Base-by-base conservation (phyloP, 768 basidiomycete species). In the Boletus rufocinnamomeus region DNA sequence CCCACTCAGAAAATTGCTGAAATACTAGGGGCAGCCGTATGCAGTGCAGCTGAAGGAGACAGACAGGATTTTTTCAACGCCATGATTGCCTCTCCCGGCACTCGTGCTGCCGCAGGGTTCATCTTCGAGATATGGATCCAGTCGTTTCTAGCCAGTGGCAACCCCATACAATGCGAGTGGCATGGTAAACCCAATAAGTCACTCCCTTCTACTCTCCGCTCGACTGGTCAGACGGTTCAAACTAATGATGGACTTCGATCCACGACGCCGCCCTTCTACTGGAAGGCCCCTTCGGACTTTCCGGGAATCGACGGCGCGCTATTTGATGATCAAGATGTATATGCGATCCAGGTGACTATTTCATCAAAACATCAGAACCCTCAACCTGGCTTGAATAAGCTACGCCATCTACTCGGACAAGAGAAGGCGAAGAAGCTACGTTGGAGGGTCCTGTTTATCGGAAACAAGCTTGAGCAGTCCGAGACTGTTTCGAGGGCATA, bases 1-100 rank as follows among this genome's bases (percentile, higher is more conserved):
- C 56, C 56, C 13, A 57, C 56, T 37, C 34, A 44, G 21, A 37
- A 28, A 11, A 52, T 57, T 9, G 43, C 41, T 21, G 41, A 21
- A 10, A 41, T 45, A 28, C 10, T 57, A 21, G 50, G 13, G 9
- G 35, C 13, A 21, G 56, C 56, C 9, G 34, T 57, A 17, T 45
- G 32, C 32, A 25, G 21, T 27, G 28, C 52, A 9, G 46, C 19
- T 3, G 52, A 54, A 35, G 46, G 38, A 34, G 57, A 58, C 7
- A 58, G 52, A 28, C 52, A 55, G 32, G 32, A 54, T 19, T 49
- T 58, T 21, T 56, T 55, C 53, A 55, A 55, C 11, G 32, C 23
- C 5, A 49, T 59, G 53, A 28, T 55, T 7, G 19, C 23, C 13
- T 58, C 19, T 28, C 46, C 40, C 1, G n/a, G n/a, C 13, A 55